Percentiles rank a stretch among this genome's conserved stretches.
phyloP scores from a whole-genome alignment of 139 green algal genomes.

The Trebouxia sp. region DNA sequence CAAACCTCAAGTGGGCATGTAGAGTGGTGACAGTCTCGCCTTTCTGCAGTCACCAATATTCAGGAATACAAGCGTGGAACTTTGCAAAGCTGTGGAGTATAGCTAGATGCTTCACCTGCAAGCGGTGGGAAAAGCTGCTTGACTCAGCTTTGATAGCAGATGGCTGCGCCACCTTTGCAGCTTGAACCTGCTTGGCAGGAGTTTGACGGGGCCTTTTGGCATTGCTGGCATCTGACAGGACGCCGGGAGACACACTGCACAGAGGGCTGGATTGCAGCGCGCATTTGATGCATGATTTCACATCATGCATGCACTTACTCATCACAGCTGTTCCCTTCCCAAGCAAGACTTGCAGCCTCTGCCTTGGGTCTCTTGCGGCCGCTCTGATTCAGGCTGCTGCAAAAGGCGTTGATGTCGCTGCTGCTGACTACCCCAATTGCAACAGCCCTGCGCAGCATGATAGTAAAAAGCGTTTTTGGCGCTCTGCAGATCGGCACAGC shows the following conservation, averaged over 20 bases:
- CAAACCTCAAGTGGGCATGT: background rate
- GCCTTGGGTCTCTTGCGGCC: background rate
- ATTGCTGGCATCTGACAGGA: constrained; percentile 10
- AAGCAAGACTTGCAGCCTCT: background rate
- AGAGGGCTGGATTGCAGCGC: too few species aligned
- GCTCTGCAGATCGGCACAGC: too few species aligned
- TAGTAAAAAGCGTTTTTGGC: too few species aligned
- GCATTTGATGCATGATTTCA: too few species aligned
- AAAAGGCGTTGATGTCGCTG: background rate
- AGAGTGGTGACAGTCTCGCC: background rate
- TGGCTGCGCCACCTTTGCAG: too few species aligned
- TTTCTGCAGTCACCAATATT: too few species aligned
- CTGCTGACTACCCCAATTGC: background rate
- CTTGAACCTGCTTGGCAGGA: too few species aligned
- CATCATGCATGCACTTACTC: background rate
- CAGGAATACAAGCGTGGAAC: too few species aligned
- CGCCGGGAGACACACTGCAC: background rate
- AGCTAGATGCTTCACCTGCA: background rate
- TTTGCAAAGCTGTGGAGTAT: too few species aligned
- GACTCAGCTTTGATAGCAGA: background rate
- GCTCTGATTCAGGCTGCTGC: background rate
- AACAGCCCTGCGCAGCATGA: background rate
- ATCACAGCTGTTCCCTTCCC: constrained; percentile 1
- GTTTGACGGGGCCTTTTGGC: background rate
- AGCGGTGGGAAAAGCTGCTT: background rate